phyloP scores from a whole-genome alignment of 768 basidiomycete species.

The Rhodotorula taiwanensis region DNA sequence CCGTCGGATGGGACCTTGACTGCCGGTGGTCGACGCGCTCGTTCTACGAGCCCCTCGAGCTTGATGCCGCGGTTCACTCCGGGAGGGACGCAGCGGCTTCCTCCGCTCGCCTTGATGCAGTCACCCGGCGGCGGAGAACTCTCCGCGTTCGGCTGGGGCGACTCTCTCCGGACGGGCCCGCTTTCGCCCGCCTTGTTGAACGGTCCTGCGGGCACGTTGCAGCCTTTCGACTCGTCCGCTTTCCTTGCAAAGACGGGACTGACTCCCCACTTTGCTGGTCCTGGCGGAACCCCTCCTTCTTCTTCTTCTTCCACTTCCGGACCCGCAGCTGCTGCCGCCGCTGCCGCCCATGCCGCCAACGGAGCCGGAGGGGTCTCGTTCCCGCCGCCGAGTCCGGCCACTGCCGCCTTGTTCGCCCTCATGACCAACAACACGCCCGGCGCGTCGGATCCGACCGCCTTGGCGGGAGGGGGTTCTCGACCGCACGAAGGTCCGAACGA shows the following conservation, averaged over 20 bases:
- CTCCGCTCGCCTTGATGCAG: slow-evolving; percentile 70
- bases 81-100: slow-evolving; percentile 54
- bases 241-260: slow-evolving; percentile 62
- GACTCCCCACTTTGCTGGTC: slow-evolving; percentile 52
- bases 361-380: slow-evolving; percentile 49
- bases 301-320: too few species aligned
- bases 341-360: neutral
- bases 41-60: slow-evolving; percentile 23
- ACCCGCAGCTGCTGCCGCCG: slow-evolving; percentile 39
- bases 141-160: slow-evolving; percentile 55
- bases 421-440: slow-evolving; percentile 57
- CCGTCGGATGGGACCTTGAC: slow-evolving; percentile 18
- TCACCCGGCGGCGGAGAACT: slow-evolving; percentile 52
- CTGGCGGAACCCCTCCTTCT: too few species aligned
- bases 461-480: slow-evolving; percentile 25
- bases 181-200: slow-evolving; percentile 94
- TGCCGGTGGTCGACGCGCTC: slow-evolving; percentile 23
- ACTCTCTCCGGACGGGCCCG: slow-evolving; percentile 80
- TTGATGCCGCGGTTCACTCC: slow-evolving; percentile 20
- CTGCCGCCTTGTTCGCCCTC: slow-evolving; percentile 84
- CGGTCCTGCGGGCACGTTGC: slow-evolving; percentile 58
- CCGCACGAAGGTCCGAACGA: slow-evolving; percentile 38
- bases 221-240: slow-evolving; percentile 54
- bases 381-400: slow-evolving; percentile 77
- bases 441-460: slow-evolving; percentile 16